A percentile compares a stretch with the other conserved stretches of the same genome.
Evolutionary conservation across 169 alveolate species (phyloP).

Genomic region (Cryptosporidium ryanae): DNA sequence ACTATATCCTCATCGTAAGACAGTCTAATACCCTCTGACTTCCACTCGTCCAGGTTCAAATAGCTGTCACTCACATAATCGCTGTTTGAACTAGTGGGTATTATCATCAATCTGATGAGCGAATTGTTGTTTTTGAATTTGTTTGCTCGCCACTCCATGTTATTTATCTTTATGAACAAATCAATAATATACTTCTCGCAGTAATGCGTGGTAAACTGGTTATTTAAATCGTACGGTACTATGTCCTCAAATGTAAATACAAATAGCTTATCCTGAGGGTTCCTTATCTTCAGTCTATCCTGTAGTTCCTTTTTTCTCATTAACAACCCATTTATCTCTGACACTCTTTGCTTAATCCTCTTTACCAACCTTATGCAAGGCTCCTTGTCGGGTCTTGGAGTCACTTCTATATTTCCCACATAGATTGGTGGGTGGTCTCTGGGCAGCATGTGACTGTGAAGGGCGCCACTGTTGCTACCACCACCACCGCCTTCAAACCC

Average conservation of each 20-base stretch:
- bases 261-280: conserved; percentile 41
- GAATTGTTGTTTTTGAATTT: conserved; percentile 13
- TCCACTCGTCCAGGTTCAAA: conserved; percentile 23
- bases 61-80: neutral
- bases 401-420: conserved; percentile 57
- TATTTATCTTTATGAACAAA: conserved; percentile 56
- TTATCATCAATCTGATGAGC: conserved; percentile 31
- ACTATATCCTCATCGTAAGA: conserved; percentile 14
- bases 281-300: conserved; percentile 6
- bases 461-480: neutral
- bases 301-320: conserved; percentile 35
- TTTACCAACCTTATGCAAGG: conserved; percentile 56
- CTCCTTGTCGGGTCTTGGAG: conserved; percentile 64
- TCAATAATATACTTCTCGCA: conserved; percentile 63
- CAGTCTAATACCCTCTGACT: conserved; percentile 35
- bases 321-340: conserved; percentile 58
- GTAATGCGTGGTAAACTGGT: neutral
- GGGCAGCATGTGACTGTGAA: neutral
- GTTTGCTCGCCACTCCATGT: conserved; percentile 71
- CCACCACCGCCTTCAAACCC: neutral
- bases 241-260: conserved; percentile 62
- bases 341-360: conserved; percentile 59
- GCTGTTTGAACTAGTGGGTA: conserved; percentile 33
- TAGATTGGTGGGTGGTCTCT: conserved; percentile 45
- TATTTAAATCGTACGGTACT: conserved; percentile 41